Percentiles rank a stretch among this genome's conserved stretches.
phyloP scores from a whole-genome alignment of 2,329 filamentous ascomycete genomes.

The Pleomassaria siparia region DNA sequence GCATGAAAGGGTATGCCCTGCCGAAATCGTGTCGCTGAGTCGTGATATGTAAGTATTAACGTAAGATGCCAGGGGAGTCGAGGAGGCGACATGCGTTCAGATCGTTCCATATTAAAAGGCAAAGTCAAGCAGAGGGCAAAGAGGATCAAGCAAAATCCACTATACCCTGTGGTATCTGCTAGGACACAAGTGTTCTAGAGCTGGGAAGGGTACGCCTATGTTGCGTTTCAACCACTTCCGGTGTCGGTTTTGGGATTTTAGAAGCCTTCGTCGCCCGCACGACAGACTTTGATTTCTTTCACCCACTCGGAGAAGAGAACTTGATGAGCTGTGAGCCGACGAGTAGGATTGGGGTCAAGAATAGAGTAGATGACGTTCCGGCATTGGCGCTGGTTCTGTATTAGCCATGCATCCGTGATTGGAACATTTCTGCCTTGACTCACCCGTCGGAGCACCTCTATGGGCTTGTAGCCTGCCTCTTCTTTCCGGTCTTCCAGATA shows the following conservation, averaged over 20 bases:
- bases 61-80: conserved; percentile 18
- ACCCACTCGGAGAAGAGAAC: conserved; percentile 99
- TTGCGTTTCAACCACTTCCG: background rate
- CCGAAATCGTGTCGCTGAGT: conserved; percentile 25
- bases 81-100: conserved; percentile 6
- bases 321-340: conserved; percentile 93
- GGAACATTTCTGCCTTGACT: conserved; percentile 44
- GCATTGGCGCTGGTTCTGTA: conserved; percentile 73
- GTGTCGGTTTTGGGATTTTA: conserved; percentile 47
- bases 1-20: conserved; percentile 40
- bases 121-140: background rate
- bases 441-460: conserved; percentile 93
- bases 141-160: too few species aligned
- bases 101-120: conserved; percentile 19
- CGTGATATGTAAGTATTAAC: conserved; percentile 23
- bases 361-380: conserved; percentile 99
- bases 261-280: conserved; percentile 92
- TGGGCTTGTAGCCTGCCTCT: conserved; percentile 93
- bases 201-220: background rate
- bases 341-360: conserved; percentile 87
- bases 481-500: conserved; percentile 92
- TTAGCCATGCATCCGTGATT: conserved; percentile 23
- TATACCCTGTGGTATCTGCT: too few species aligned
- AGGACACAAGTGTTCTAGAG: too few species aligned
- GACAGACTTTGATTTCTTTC: conserved; percentile 94